These are phyloP conservation scores for Vigna trinervia DNA, from an alignment of 306 rosid species.

Conservation along the genomic window DNA sequence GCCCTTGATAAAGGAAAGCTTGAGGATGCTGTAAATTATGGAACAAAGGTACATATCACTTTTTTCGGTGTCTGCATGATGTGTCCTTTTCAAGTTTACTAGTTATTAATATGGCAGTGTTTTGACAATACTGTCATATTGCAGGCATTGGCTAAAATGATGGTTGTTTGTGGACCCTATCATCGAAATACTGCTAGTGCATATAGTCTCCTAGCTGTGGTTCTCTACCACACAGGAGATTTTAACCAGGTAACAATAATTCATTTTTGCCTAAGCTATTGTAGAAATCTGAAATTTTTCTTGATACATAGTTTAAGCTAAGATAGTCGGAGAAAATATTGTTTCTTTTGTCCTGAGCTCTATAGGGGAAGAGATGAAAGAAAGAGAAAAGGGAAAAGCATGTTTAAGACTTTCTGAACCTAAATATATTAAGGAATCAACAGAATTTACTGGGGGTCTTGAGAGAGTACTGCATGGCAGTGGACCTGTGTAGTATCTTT, in stretches of 20 bases:
- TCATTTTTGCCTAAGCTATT: constrained; percentile 30
- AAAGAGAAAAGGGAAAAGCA: neutral
- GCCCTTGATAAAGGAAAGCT: constrained; percentile 99
- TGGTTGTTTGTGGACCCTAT: constrained; percentile 91
- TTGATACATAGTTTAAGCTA: constrained; percentile 3
- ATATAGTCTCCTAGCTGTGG: constrained; percentile 95
- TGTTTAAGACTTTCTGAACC: neutral
- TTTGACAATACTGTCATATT: constrained; percentile 40
- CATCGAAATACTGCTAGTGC: constrained; percentile 98
- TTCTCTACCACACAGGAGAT: constrained; percentile 98
- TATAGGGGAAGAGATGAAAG: neutral
- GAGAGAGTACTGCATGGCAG: neutral
- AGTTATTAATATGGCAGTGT: constrained; percentile 3
- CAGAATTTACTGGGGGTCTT: constrained; percentile 4
- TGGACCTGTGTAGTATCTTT: constrained; percentile 2
- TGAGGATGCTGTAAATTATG: constrained; percentile 91
- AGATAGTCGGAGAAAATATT: neutral
- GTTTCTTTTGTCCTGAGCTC: constrained; percentile 14
- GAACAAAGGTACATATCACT: constrained; percentile 75
- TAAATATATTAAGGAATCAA: constrained; percentile 20
- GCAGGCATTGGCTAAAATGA: constrained; percentile 92
- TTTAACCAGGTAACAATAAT: constrained; percentile 77
- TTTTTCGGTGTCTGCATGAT: constrained; percentile 27
- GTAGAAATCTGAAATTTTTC: neutral
- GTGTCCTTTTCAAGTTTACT: neutral